Evolutionary conservation across 345 rosid genomes (phyloP), one percentile per base, ranked within the genome.

Genomic region (Salix purpurea): DNA sequence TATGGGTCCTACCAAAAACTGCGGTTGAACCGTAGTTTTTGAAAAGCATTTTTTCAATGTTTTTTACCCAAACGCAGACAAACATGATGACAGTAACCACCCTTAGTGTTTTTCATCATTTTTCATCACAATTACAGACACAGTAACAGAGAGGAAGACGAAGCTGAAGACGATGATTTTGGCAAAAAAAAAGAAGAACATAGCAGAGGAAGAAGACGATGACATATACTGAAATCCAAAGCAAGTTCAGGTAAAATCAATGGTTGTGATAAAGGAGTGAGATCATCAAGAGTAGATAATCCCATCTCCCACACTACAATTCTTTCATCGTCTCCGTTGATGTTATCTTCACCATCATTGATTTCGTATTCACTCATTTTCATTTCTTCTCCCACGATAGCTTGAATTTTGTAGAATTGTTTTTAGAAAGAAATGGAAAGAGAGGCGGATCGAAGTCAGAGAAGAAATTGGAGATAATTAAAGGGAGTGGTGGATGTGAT

Each of bases 301-400:
- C 99, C 99, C 81, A 79, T 76, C 88, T 91, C 99, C 99, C 98
- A 96, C 73, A 89, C 99, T 1, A 26, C 6, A 56, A 94, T 86
- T 66, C 93, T 84, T 67, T 88, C 92, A 10, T 88, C 93, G 40
- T 86, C 90, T 32, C 85, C 89, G 60, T 42, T 80, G 46, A 24
- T 58, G 6, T 32, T 54, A 15, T 32, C 77, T 8, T 64, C 65
- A 5, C 39, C 40, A 39, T 39, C 81, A 64, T 42, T 73, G 4
- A 24, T 34, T 58, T 79, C 84, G 40, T 73, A 80, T 4, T 81
- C 90, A 24, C 72, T 83, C 88, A 74, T 26, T 87, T 79, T 26
- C 83, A 83, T 86, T 72, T 88, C 87, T 71, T 86, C 87, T 2
- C 86, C 85, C 89, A 84, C 80, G 61, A 70, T 56, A 15, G 7